phyloP scores from a whole-genome alignment of 345 rosid genomes.

The Euphorbia pulcherrima region DNA sequence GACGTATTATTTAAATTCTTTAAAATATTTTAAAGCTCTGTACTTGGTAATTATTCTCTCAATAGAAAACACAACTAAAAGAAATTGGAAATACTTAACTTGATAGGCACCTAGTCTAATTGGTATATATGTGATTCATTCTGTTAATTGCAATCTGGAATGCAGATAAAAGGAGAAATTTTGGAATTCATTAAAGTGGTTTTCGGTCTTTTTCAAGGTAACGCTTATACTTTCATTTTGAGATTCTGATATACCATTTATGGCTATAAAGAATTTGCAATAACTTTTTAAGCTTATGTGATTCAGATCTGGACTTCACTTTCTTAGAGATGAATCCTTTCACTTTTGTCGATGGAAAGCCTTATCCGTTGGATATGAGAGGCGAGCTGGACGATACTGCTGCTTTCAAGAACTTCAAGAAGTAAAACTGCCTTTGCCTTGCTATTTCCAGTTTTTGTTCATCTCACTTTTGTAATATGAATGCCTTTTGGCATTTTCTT shows the following conservation, averaged over 20 bases:
- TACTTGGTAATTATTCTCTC: background rate
- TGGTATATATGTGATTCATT: background rate
- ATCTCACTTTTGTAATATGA: background rate
- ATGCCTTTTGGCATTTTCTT: conserved; percentile 12
- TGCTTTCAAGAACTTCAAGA: conserved; percentile 94
- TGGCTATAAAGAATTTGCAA: conserved; percentile 7
- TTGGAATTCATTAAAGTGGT: conserved; percentile 47
- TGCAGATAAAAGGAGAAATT: conserved; percentile 60
- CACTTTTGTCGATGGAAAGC: conserved; percentile 81
- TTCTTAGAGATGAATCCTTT: conserved; percentile 99
- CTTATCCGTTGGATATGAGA: conserved; percentile 97
- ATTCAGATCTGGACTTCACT: conserved; percentile 86
- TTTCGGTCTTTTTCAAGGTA: conserved; percentile 80
- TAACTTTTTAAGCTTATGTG: conserved; percentile 17
- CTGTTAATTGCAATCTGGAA: conserved; percentile 4
- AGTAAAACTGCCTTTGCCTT: conserved; percentile 40
- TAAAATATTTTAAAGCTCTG: background rate
- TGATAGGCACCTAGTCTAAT: background rate
- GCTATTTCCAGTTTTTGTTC: background rate
- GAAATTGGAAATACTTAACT: background rate
- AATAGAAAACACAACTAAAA: background rate
- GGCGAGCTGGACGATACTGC: conserved; percentile 99
- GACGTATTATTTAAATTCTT: background rate
- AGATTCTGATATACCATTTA: background rate
- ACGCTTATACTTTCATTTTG: conserved; percentile 3